phyloP scores from a whole-genome alignment of 768 basidiomycete species.

The Mycena belliarum region DNA sequence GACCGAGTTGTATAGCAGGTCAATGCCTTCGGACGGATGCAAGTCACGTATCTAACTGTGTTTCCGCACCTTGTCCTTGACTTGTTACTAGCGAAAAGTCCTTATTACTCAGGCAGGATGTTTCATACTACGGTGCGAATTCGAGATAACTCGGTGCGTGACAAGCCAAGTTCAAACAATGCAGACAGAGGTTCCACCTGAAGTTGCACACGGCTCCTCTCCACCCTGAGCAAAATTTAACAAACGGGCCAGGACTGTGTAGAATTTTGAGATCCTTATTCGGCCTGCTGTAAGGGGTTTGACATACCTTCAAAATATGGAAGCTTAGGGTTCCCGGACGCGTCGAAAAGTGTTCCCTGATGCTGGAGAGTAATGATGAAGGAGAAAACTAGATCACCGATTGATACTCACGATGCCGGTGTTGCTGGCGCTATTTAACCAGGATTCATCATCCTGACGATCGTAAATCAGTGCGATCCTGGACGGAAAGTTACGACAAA shows the following conservation, averaged over 20 bases:
- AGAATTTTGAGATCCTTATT: background rate
- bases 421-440: background rate
- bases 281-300: background rate
- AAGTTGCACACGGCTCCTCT: conserved; percentile 12
- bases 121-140: too few species aligned
- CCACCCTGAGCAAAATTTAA: conserved; percentile 16
- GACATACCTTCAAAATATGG: conserved; percentile 17
- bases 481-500: background rate
- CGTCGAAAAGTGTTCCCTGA: conserved; percentile 16
- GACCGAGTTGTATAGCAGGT: too few species aligned
- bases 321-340: conserved; percentile 13
- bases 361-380: conserved; percentile 7
- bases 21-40: too few species aligned
- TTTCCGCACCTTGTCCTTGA: too few species aligned
- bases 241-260: conserved; percentile 15
- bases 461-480: background rate
- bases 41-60: too few species aligned
- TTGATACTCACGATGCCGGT: conserved; percentile 9
- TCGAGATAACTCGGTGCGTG: too few species aligned
- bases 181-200: conserved; percentile 12
- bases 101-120: too few species aligned
- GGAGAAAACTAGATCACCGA: too few species aligned
- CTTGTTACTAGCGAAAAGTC: too few species aligned
- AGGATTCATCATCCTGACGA: conserved; percentile 19
- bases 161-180: conserved; percentile 3